These are phyloP conservation scores for Uronychia binucleata DNA, from an alignment of 73 alveolate genomes.

Conservation along the genomic window DNA sequence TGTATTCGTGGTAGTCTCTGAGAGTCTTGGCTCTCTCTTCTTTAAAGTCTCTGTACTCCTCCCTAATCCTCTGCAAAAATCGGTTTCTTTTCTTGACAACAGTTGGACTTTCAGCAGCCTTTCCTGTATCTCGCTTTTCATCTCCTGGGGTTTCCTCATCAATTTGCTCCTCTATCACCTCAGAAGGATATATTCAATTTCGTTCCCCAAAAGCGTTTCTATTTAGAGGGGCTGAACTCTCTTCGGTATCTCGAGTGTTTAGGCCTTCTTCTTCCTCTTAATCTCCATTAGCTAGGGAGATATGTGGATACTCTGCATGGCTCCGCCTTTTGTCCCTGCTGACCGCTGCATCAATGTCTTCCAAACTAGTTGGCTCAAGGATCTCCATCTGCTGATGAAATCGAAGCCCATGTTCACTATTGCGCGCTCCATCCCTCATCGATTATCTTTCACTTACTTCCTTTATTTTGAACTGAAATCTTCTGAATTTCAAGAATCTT, in stretches of 20 bases:
- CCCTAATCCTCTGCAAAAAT: background rate
- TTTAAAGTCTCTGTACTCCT: background rate
- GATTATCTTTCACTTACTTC: too few species aligned
- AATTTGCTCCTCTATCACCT: background rate
- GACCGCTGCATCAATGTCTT: too few species aligned
- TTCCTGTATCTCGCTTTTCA: background rate
- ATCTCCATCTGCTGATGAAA: too few species aligned
- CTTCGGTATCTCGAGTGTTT: background rate
- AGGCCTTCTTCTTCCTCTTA: background rate
- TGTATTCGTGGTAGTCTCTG: conserved; percentile 4
- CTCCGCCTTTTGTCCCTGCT: too few species aligned
- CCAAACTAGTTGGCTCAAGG: too few species aligned
- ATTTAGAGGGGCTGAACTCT: background rate
- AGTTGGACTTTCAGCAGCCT: too few species aligned
- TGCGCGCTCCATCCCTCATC: too few species aligned
- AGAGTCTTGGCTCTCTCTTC: conserved; percentile 25
- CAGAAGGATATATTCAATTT: background rate
- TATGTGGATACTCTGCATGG: too few species aligned
- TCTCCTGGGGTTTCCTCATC: background rate
- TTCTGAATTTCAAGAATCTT: too few species aligned
- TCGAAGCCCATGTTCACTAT: too few species aligned
- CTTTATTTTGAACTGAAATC: too few species aligned
- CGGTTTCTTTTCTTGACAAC: background rate
- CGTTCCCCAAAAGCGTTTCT: background rate
- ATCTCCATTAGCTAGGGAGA: too few species aligned